Conservation (phyloP, 1,284 basidiomycete genomes). For the Irpex sp. region DNA sequence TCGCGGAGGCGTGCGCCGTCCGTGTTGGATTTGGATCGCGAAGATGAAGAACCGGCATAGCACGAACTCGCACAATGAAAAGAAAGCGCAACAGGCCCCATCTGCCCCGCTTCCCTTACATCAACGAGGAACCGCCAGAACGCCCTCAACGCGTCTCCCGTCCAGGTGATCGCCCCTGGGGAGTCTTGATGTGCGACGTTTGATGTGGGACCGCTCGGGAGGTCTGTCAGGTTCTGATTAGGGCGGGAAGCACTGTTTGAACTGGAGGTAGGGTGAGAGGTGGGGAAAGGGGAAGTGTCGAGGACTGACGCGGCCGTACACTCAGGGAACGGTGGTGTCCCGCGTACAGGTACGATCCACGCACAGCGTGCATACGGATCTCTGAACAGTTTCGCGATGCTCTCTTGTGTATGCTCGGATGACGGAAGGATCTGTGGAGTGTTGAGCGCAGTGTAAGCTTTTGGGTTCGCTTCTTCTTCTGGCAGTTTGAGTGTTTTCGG, state of each 20-base stretch:
- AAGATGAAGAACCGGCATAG: neutral
- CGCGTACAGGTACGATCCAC: slow-evolving; percentile 64
- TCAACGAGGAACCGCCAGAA: slow-evolving; percentile 52
- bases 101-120: slow-evolving; percentile 30
- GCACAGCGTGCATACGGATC: slow-evolving; percentile 12
- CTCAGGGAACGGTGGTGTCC: slow-evolving; percentile 44
- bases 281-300: neutral
- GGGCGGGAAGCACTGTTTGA: too few species aligned
- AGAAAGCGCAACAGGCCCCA: slow-evolving; percentile 49
- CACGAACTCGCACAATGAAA: slow-evolving; percentile 35
- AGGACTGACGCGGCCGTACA: slow-evolving; percentile 38
- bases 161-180: slow-evolving; percentile 42
- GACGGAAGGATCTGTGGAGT: neutral
- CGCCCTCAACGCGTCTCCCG: slow-evolving; percentile 32
- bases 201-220: neutral
- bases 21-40: too few species aligned
- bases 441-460: neutral
- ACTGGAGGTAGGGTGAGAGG: slow-evolving; percentile 3
- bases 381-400: neutral
- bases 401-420: neutral
- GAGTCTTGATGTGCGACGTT: slow-evolving; percentile 1
- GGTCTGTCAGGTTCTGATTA: too few species aligned
- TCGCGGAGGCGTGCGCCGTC: slow-evolving; percentile 4
- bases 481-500: neutral
- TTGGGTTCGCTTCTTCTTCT: neutral